A percentile compares a stretch with the other conserved stretches of the same genome.
Conservation (phyloP, 1,284 basidiomycete genomes). For the Leccinum fallax region DNA sequence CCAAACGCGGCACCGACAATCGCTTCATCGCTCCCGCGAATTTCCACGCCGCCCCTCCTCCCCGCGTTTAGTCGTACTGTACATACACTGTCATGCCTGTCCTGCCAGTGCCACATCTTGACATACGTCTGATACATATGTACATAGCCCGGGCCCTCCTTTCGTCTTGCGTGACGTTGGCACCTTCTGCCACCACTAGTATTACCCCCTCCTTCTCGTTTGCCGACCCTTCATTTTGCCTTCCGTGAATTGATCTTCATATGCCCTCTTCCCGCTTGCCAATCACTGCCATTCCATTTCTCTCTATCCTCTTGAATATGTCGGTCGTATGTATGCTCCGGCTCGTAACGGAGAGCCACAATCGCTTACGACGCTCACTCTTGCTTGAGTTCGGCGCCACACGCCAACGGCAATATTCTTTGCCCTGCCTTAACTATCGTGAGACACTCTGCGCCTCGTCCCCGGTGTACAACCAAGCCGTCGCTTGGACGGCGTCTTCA, state of each 20-base stretch:
- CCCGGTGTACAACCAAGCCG: not conserved
- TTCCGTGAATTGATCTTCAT: not conserved
- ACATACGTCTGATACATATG: not conserved
- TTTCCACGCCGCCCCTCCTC: not conserved
- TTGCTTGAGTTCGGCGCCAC: constrained; percentile 8
- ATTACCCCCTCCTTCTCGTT: not conserved
- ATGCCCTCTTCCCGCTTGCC: not conserved
- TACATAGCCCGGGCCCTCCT: not conserved
- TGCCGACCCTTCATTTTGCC: constrained; percentile 18
- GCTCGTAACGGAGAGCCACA: not conserved
- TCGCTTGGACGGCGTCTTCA: not conserved
- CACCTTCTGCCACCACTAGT: not conserved
- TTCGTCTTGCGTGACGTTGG: constrained; percentile 4
- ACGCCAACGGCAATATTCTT: constrained; percentile 9
- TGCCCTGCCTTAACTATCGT: constrained; percentile 5
- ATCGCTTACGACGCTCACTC: not conserved
- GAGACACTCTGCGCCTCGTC: constrained; percentile 1
- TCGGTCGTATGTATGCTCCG: not conserved
- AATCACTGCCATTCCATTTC: constrained; percentile 1
- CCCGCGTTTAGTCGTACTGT: not conserved
- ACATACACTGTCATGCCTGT: not conserved
- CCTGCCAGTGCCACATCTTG: not conserved
- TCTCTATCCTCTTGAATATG: constrained; percentile 1
- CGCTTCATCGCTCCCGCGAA: not conserved
- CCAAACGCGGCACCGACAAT: not conserved